A percentile compares a stretch with the other conserved stretches of the same genome.
phyloP scores from a whole-genome alignment of 2,329 filamentous ascomycete species.

The Dactylellina haptotyla region DNA sequence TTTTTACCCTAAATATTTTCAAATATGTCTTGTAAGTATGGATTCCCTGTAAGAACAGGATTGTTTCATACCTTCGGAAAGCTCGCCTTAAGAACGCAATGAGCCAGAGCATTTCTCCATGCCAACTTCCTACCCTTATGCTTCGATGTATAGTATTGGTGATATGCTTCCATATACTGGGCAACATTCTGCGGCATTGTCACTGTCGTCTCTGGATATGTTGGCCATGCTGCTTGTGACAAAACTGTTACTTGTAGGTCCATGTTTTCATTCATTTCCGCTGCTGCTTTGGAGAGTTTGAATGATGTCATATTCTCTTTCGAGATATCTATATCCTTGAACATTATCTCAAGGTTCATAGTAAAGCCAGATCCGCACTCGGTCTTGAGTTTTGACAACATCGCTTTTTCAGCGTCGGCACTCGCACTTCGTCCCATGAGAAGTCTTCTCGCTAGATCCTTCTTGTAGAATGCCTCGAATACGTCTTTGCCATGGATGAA shows the following conservation, averaged over 20 bases:
- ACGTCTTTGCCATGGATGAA: slow-evolving; percentile 98
- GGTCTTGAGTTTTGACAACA: slow-evolving; percentile 75
- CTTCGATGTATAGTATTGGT: slow-evolving; percentile 85
- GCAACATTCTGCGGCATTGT: slow-evolving; percentile 80
- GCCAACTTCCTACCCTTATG: slow-evolving; percentile 85
- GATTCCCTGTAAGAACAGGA: background rate
- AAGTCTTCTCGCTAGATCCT: slow-evolving; percentile 86
- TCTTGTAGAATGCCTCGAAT: slow-evolving; percentile 99
- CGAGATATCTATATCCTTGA: slow-evolving; percentile 94
- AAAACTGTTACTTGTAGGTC: slow-evolving; percentile 88
- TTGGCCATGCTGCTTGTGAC: slow-evolving; percentile 91
- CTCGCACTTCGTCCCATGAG: slow-evolving; percentile 93
- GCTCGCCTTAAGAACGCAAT: slow-evolving; percentile 82
- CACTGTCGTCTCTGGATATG: slow-evolving; percentile 80
- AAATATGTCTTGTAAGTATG: background rate
- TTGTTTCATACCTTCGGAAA: slow-evolving; percentile 70
- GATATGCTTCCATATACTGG: slow-evolving; percentile 81
- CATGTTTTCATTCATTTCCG: slow-evolving; percentile 67
- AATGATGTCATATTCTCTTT: slow-evolving; percentile 94
- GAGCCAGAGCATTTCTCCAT: slow-evolving; percentile 93
- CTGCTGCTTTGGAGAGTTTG: slow-evolving; percentile 72
- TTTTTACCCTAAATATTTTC: slow-evolving; percentile 69
- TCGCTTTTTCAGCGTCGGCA: slow-evolving; percentile 92
- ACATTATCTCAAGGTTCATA: slow-evolving; percentile 98
- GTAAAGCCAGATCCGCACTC: slow-evolving; percentile 96